A percentile compares a stretch with the other conserved stretches of the same genome.
Conservation (phyloP, 2,329 filamentous ascomycete genomes). For the Sclerotinia minor region DNA sequence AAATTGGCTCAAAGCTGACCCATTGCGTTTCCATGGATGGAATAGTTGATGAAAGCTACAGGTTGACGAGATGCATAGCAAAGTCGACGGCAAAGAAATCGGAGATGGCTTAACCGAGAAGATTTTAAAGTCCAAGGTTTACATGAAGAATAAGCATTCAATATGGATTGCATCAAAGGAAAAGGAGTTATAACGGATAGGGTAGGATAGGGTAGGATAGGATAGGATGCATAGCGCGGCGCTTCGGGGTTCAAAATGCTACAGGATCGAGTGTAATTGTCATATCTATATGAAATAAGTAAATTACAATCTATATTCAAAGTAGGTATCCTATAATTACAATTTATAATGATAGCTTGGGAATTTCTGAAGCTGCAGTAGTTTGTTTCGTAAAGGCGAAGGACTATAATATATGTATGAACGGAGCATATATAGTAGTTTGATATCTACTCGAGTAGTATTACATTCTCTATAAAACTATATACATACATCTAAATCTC, state of each 20-base stretch:
- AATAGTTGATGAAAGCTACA: neutral
- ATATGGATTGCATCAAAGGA: too few species aligned
- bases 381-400: too few species aligned
- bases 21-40: neutral
- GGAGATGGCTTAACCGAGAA: neutral
- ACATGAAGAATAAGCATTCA: neutral
- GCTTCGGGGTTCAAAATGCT: neutral
- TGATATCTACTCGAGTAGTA: too few species aligned
- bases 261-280: too few species aligned
- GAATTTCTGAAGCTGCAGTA: too few species aligned
- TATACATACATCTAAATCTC: too few species aligned
- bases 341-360: neutral
- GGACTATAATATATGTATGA: too few species aligned
- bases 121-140: neutral
- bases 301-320: neutral
- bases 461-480: too few species aligned
- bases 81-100: neutral
- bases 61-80: neutral
- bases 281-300: neutral
- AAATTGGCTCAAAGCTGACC: neutral
- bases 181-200: neutral
- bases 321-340: neutral
- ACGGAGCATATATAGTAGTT: too few species aligned
- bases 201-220: neutral
- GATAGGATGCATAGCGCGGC: slow-evolving; percentile 21